Base-by-base conservation (phyloP, 306 rosid species). In the Astragalus membranaceus region DNA sequence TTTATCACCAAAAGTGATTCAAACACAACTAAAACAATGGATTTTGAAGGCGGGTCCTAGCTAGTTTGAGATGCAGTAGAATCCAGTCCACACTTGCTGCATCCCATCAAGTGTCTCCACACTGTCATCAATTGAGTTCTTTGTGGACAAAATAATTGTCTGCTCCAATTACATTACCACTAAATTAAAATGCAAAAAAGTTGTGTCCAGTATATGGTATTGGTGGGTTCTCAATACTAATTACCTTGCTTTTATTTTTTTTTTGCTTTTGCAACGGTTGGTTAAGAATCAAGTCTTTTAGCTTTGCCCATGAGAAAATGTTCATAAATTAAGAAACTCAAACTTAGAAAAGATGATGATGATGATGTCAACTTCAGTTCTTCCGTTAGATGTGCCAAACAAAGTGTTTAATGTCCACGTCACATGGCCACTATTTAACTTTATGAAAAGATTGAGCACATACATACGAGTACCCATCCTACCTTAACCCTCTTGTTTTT, bases 171-270 rank as follows among this genome's bases (percentile, higher is more conserved):
- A 11, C 64, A 72, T 78, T 64, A 72, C 56, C 73, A 71, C 77
- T 57, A 48, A 20, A 20, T 20, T 39, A 64, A 47, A 65, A 72
- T 65, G 6, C 29, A 56, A 36, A 17, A 78, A 72, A 42, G 48
- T 29, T 55, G 11, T 44, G 4, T 12, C 60, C 81, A 26, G 2
- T 69, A 78, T 49, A 8, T 72, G 4, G 2, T 56, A 56, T 8
- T 64, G 74, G 69, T 78, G 82, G 82, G 82, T 71, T 78, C 82
- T 64, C 37, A 7, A 14, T 39, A 72, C 74, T 78, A 78, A 72
- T 78, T 72, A 72, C 81, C 32, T 32, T 49, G 10, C 41, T 36
- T 37, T 50, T n/a, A n/a, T 63, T 23, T 32, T 53, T 7, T 67
- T 14, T 52, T 16, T 53, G 41, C 78, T 78, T 78, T 72, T 78